phyloP scores from a whole-genome alignment of 2,329 filamentous ascomycete species.

The Xylaria arbuscula region DNA sequence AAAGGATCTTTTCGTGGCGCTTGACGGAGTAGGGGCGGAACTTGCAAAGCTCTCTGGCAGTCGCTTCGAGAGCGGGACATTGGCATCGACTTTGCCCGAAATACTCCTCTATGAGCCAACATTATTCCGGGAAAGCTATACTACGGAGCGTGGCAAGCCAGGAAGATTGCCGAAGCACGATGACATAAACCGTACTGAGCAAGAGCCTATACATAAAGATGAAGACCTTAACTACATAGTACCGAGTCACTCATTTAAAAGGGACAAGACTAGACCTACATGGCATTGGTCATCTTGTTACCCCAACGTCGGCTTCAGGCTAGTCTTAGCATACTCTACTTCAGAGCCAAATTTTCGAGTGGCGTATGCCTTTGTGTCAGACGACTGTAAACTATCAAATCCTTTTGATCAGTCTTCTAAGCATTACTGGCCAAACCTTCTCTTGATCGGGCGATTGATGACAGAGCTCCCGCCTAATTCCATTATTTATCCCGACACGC shows the following conservation, averaged over 20 bases:
- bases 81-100: not conserved
- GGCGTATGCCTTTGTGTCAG: constrained; percentile 27
- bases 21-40: constrained; percentile 14
- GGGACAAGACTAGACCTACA: not conserved
- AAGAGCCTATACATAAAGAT: no score
- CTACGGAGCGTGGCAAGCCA: no score
- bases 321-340: no score
- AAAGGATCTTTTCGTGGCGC: constrained; percentile 13
- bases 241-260: not conserved
- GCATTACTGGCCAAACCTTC: constrained; percentile 13
- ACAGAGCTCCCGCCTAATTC: not conserved
- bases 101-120: not conserved
- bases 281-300: constrained; percentile 26
- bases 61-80: not conserved
- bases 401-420: not conserved
- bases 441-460: constrained; percentile 18
- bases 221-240: no score
- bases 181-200: no score
- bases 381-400: not conserved
- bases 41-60: not conserved
- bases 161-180: no score
- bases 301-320: not conserved
- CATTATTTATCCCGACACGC: not conserved
- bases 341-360: not conserved
- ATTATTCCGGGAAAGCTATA: no score